Evolutionary conservation across 129 eudicot genomes (phyloP).

Genomic region (Flaveria sonorensis): DNA sequence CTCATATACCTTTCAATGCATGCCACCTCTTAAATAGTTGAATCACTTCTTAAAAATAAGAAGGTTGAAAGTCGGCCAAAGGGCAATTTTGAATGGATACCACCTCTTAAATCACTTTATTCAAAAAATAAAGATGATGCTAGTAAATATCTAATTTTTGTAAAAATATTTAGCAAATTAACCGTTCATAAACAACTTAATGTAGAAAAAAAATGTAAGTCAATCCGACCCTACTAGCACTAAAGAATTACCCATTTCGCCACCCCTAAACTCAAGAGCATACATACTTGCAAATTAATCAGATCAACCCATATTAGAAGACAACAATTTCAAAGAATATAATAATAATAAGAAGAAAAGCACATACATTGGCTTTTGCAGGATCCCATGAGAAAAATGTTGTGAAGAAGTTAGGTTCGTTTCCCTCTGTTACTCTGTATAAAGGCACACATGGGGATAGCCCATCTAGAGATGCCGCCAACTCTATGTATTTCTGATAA

Average conservation of each 20-base stretch:
- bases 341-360: no score
- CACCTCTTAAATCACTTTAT: not conserved
- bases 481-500: conserved; percentile 75
- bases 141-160: not conserved
- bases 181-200: not conserved
- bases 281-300: not conserved
- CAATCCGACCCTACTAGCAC: not conserved
- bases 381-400: conserved; percentile 91
- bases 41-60: not conserved
- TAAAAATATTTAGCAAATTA: not conserved
- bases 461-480: conserved; percentile 86
- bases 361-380: conserved; percentile 85
- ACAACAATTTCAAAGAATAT: not conserved
- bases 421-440: conserved; percentile 86
- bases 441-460: conserved; percentile 80
- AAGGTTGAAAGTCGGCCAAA: not conserved
- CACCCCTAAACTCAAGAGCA: not conserved
- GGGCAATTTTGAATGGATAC: not conserved
- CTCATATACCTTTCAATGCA: no score
- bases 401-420: conserved; percentile 97
- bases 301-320: conserved; percentile 2
- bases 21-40: no score
- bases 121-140: not conserved
- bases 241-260: no score
- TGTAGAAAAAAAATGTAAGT: not conserved